These are phyloP conservation scores for Colletotrichum sp. DNA, from an alignment of 2,329 filamentous ascomycete genomes.

Conservation along the genomic window DNA sequence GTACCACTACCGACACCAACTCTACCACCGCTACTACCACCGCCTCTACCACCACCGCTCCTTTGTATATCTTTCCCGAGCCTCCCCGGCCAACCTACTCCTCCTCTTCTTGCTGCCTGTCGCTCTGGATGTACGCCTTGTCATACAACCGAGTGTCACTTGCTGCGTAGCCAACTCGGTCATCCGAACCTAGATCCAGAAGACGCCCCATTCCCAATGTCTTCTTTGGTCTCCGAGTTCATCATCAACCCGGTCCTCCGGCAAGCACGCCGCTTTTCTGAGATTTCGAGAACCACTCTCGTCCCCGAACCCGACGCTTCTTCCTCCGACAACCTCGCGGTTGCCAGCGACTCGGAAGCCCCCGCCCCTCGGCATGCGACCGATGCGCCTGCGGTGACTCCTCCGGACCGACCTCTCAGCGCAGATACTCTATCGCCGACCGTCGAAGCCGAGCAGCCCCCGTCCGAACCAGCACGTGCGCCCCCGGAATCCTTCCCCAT, in stretches of 20 bases:
- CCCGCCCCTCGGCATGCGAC: slow-evolving; percentile 24
- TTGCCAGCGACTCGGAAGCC: slow-evolving; percentile 29
- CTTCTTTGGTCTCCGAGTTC: slow-evolving; percentile 68
- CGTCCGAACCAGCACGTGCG: slow-evolving; percentile 16
- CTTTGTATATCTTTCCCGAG: slow-evolving; percentile 9
- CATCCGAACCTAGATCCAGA: background rate
- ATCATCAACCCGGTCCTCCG: slow-evolving; percentile 70
- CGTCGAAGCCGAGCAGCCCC: slow-evolving; percentile 7
- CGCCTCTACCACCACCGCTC: background rate
- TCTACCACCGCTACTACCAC: background rate
- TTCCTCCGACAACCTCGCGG: slow-evolving; percentile 25
- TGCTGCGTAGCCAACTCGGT: slow-evolving; percentile 3
- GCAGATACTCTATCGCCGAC: slow-evolving; percentile 37
- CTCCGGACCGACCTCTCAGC: slow-evolving; percentile 34
- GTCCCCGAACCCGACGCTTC: slow-evolving; percentile 36
- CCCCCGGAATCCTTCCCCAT: background rate
- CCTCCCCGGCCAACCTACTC: background rate
- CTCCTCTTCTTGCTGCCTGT: background rate
- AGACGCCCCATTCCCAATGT: slow-evolving; percentile 49
- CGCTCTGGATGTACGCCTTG: slow-evolving; percentile 14
- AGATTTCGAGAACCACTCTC: slow-evolving; percentile 47
- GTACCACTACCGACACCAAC: slow-evolving; percentile 7
- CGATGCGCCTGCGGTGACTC: slow-evolving; percentile 26
- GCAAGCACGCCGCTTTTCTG: slow-evolving; percentile 69
- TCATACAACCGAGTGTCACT: background rate